Evolutionary conservation across 2,329 filamentous ascomycete species (phyloP).

Genomic region (Nothophoma quercina): DNA sequence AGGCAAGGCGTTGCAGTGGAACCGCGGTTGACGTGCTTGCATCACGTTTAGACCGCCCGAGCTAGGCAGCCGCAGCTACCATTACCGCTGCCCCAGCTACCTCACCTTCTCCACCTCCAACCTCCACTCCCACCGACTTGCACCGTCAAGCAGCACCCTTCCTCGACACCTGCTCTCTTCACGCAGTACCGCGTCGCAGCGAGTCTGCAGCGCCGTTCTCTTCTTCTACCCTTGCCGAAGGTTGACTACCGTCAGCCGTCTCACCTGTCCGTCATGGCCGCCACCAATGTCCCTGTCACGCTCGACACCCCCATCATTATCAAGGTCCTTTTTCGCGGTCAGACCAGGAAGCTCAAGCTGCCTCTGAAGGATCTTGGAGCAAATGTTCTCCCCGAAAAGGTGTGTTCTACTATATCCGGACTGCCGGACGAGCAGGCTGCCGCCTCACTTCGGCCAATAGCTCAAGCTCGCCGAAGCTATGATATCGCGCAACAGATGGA

Average conservation of each 20-base stretch:
- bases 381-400: conserved; percentile 79
- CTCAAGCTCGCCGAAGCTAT: conserved; percentile 5
- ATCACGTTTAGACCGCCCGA: conserved; percentile 19
- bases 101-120: conserved; percentile 19
- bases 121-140: conserved; percentile 11
- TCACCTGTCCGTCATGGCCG: conserved; percentile 46
- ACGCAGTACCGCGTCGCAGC: conserved; percentile 18
- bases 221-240: conserved; percentile 1
- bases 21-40: conserved; percentile 16
- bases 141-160: conserved; percentile 6
- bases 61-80: conserved; percentile 22
- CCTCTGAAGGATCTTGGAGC: conserved; percentile 84
- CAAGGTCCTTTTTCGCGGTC: conserved; percentile 81
- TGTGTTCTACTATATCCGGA: conserved; percentile 57
- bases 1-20: conserved; percentile 11
- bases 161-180: conserved; percentile 7
- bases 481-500: conserved; percentile 3
- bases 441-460: conserved; percentile 25
- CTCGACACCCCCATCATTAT: conserved; percentile 81
- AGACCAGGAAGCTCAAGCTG: conserved; percentile 84
- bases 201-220: conserved; percentile 19
- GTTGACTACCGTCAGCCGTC: conserved; percentile 6
- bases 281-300: conserved; percentile 57
- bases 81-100: conserved; percentile 18
- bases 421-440: conserved; percentile 23